Percentiles rank a stretch among this genome's conserved stretches.
Conservation (phyloP, 768 basidiomycete species). For the Pholiota conissans region DNA sequence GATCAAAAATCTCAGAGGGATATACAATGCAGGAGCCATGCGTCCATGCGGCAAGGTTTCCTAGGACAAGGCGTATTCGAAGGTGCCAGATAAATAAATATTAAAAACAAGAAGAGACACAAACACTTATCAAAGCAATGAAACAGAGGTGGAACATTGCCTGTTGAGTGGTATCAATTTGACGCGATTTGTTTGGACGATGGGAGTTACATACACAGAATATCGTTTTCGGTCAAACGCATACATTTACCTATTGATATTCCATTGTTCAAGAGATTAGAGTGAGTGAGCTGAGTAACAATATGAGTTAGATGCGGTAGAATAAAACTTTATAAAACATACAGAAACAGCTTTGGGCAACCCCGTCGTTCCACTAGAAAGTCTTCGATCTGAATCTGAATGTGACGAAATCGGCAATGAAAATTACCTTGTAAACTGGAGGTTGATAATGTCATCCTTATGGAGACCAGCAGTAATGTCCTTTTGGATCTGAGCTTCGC, state of each 20-base stretch:
- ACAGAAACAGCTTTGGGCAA: slow-evolving; percentile 84
- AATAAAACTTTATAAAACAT: slow-evolving; percentile 12
- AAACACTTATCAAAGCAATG: slow-evolving; percentile 86
- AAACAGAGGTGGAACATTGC: slow-evolving; percentile 83
- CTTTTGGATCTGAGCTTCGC: slow-evolving; percentile 42
- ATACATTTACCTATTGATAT: slow-evolving; percentile 71
- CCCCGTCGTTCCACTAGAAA: slow-evolving; percentile 73
- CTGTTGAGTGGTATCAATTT: slow-evolving; percentile 31
- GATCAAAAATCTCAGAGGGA: slow-evolving; percentile 63
- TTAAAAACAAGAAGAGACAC: neutral
- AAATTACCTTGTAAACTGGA: slow-evolving; percentile 81
- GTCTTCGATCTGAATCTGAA: neutral
- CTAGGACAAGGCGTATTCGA: slow-evolving; percentile 67
- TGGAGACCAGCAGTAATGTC: slow-evolving; percentile 40
- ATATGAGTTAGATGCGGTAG: neutral
- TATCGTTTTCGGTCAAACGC: slow-evolving; percentile 62
- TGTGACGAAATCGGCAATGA: neutral
- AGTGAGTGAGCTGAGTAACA: slow-evolving; percentile 63
- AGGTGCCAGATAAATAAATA: slow-evolving; percentile 16
- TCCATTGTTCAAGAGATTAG: slow-evolving; percentile 77
- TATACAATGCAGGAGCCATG: slow-evolving; percentile 78
- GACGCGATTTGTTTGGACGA: neutral
- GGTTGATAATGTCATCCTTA: slow-evolving; percentile 73
- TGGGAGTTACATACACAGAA: slow-evolving; percentile 51
- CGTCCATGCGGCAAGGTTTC: slow-evolving; percentile 77